Evolutionary conservation across 2,329 filamentous ascomycete genomes (phyloP).

Genomic region (Fusarium transvaalense): DNA sequence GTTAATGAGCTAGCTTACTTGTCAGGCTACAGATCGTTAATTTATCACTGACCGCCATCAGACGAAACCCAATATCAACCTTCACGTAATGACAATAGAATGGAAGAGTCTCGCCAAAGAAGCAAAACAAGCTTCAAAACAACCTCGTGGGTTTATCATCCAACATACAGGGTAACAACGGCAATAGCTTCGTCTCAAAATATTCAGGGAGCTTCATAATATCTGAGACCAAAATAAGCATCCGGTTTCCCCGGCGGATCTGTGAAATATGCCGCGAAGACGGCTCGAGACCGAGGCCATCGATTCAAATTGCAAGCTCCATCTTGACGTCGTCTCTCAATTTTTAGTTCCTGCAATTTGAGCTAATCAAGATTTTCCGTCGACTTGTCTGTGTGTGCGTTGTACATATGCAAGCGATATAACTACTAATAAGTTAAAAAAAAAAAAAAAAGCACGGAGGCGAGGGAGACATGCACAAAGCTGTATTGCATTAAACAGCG

Average conservation of each 20-base stretch:
- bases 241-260: slow-evolving; percentile 39
- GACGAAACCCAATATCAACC: slow-evolving; percentile 6
- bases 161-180: slow-evolving; percentile 18
- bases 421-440: slow-evolving; percentile 5
- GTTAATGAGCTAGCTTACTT: neutral
- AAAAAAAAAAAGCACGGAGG: slow-evolving; percentile 12
- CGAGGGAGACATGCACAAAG: slow-evolving; percentile 27
- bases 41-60: slow-evolving; percentile 29
- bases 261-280: slow-evolving; percentile 19
- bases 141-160: slow-evolving; percentile 5
- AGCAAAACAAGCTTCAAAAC: slow-evolving; percentile 31
- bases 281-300: slow-evolving; percentile 18
- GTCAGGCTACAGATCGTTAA: slow-evolving; percentile 12
- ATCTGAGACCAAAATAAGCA: slow-evolving; percentile 14
- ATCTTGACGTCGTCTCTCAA: slow-evolving; percentile 30
- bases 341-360: slow-evolving; percentile 37
- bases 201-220: slow-evolving; percentile 25
- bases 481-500: slow-evolving; percentile 22
- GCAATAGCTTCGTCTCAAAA: slow-evolving; percentile 29
- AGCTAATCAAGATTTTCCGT: slow-evolving; percentile 2
- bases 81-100: slow-evolving; percentile 8
- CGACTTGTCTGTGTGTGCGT: slow-evolving; percentile 16
- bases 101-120: slow-evolving; percentile 3
- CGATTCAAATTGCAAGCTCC: slow-evolving; percentile 28
- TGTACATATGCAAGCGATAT: slow-evolving; percentile 5